Percentiles rank a stretch among this genome's conserved stretches.
Evolutionary conservation across 371 early-diverging fungal genomes (phyloP).

Genomic region (Actinomortierella ambigua): DNA sequence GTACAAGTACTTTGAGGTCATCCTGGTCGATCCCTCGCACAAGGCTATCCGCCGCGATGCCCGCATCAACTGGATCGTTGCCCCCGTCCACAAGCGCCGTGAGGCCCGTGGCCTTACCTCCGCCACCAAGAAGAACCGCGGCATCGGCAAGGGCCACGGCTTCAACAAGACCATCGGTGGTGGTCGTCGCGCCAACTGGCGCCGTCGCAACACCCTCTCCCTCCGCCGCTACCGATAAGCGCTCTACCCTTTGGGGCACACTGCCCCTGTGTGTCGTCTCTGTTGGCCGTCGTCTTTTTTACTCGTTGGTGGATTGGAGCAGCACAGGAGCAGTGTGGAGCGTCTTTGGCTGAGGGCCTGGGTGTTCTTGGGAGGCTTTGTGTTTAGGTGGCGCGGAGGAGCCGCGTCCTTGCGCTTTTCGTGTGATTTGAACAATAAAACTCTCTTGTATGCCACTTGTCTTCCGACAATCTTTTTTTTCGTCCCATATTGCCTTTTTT

Average conservation of each 20-base stretch:
- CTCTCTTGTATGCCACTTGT: no score
- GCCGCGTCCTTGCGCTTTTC: no score
- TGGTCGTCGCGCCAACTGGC: slow-evolving; percentile 83
- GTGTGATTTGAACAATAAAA: no score
- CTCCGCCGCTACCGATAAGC: slow-evolving; percentile 84
- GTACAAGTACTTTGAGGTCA: slow-evolving; percentile 99
- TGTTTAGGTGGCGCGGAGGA: no score
- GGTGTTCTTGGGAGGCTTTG: no score
- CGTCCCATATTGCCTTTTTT: no score
- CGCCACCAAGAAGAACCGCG: slow-evolving; percentile 97
- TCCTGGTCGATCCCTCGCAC: slow-evolving; percentile 97
- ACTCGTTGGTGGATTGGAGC: no score
- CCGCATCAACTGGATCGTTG: slow-evolving; percentile 99
- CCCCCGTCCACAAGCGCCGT: slow-evolving; percentile 97
- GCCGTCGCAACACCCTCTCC: slow-evolving; percentile 78
- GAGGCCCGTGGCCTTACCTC: slow-evolving; percentile 98
- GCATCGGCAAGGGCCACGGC: slow-evolving; percentile 96
- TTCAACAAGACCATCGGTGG: slow-evolving; percentile 99
- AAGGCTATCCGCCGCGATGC: slow-evolving; percentile 97
- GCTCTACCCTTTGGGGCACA: background rate
- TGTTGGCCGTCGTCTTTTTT: no score
- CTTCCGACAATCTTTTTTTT: no score
- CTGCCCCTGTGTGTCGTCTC: no score
- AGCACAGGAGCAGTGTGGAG: no score
- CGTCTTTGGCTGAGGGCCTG: no score